Evolutionary conservation across 1,139 yeast genomes (phyloP).

Genomic region (Kurtzmaniella quercitrusa): DNA sequence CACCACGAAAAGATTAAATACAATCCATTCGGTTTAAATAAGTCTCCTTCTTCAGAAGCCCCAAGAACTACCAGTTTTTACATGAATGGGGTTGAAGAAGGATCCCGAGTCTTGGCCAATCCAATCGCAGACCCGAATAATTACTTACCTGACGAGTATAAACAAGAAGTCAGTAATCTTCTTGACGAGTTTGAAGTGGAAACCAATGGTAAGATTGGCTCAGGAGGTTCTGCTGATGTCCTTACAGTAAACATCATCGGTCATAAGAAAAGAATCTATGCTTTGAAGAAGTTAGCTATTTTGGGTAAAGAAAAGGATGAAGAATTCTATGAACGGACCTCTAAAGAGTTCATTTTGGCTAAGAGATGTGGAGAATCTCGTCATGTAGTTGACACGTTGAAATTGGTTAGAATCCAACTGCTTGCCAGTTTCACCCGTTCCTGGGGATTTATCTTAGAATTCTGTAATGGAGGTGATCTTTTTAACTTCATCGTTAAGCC

Average conservation of each 20-base stretch:
- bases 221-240: constrained; percentile 73
- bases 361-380: constrained; percentile 46
- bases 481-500: constrained; percentile 40
- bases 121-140: constrained; percentile 72
- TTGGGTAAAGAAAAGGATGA: constrained; percentile 58
- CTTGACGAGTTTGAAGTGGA: constrained; percentile 59
- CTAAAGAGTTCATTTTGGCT: constrained; percentile 60
- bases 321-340: constrained; percentile 62
- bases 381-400: constrained; percentile 57
- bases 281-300: constrained; percentile 63
- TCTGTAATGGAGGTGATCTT: constrained; percentile 54
- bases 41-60: constrained; percentile 28
- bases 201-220: constrained; percentile 51
- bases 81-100: constrained; percentile 32
- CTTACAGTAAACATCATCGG: constrained; percentile 40
- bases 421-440: constrained; percentile 54
- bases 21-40: constrained; percentile 45
- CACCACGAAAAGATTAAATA: constrained; percentile 37
- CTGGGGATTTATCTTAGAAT: constrained; percentile 75
- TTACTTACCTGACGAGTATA: constrained; percentile 51
- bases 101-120: constrained; percentile 47
- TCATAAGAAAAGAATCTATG: constrained; percentile 43
- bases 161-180: constrained; percentile 48
- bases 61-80: constrained; percentile 41
- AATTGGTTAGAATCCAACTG: constrained; percentile 55